Evolutionary conservation across 2,329 filamentous ascomycete species (phyloP).

Genomic region (Phyllosticta citrichinensis): DNA sequence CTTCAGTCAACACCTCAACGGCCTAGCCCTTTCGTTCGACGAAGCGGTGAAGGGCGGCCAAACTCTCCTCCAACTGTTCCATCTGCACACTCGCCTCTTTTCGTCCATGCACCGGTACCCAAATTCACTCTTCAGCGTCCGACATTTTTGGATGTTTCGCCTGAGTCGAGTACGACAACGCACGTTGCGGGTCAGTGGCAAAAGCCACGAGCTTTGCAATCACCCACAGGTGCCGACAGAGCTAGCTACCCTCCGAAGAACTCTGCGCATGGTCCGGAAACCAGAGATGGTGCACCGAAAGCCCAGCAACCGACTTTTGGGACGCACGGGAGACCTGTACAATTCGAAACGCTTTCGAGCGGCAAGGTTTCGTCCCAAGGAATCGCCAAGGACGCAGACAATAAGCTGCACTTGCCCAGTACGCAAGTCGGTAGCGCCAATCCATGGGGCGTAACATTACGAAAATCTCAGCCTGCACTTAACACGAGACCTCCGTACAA

Average conservation of each 20-base stretch:
- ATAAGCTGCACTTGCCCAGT: too few species aligned
- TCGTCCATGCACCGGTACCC: neutral
- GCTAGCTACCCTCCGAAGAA: neutral
- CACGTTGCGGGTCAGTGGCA: neutral
- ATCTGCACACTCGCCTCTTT: neutral
- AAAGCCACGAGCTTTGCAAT: neutral
- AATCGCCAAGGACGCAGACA: neutral
- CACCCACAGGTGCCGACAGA: neutral
- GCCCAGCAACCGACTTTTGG: neutral
- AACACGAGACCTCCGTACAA: neutral
- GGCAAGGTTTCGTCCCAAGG: neutral
- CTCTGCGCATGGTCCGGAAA: neutral
- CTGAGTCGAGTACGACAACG: neutral
- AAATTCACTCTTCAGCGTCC: neutral
- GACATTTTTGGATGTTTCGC: conserved; percentile 1
- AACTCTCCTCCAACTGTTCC: neutral
- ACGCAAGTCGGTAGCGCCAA: neutral
- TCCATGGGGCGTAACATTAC: neutral
- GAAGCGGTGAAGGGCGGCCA: neutral
- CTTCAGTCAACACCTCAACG: neutral
- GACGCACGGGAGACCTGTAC: neutral
- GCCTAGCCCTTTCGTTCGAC: conserved; percentile 5
- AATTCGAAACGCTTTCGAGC: neutral
- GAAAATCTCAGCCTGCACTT: conserved; percentile 1
- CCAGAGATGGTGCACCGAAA: neutral